Evolutionary conservation across 73 alveolate species (phyloP).

Genomic region (Tetrahymena elliotti): DNA sequence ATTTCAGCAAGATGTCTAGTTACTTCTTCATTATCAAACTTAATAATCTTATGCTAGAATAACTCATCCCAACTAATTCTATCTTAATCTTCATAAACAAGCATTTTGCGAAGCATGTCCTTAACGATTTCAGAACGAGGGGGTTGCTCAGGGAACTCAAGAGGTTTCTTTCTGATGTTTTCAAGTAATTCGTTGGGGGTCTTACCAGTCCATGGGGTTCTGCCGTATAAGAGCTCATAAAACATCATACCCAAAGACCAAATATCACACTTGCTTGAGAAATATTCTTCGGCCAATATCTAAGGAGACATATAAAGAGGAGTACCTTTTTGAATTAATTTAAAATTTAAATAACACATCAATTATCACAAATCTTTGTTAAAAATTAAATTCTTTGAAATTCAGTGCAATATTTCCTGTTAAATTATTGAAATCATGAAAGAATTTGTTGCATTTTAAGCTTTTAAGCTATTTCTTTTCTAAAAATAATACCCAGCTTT

Average conservation of each 20-base stretch:
- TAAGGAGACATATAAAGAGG: conserved; percentile 45
- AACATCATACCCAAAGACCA: conserved; percentile 44
- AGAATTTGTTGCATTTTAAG: too few relatives aligned
- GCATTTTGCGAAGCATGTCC: conserved; percentile 27
- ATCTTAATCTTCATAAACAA: conserved; percentile 6
- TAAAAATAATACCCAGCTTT: too few relatives aligned
- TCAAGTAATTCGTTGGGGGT: conserved; percentile 9
- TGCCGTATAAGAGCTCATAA: conserved; percentile 34
- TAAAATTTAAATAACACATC: background rate
- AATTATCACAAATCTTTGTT: background rate
- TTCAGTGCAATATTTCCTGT: background rate
- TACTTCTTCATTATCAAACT: conserved; percentile 12
- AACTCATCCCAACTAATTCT: conserved; percentile 37
- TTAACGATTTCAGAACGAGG: conserved; percentile 17
- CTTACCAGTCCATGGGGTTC: conserved; percentile 36
- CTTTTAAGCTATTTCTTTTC: too few relatives aligned
- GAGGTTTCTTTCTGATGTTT: conserved; percentile 24
- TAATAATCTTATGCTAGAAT: conserved; percentile 21
- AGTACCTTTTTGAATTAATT: conserved; percentile 22
- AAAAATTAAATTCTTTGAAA: too few relatives aligned
- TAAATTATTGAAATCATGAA: too few relatives aligned
- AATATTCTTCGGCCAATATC: conserved; percentile 14
- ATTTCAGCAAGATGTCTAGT: background rate
- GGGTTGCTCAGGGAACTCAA: conserved; percentile 29
- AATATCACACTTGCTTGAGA: conserved; percentile 32